Evolutionary conservation across 2,329 filamentous ascomycete genomes (phyloP), one percentile per base, ranked within the genome.

Genomic region (Stachybotrys chlorohalonatus): DNA sequence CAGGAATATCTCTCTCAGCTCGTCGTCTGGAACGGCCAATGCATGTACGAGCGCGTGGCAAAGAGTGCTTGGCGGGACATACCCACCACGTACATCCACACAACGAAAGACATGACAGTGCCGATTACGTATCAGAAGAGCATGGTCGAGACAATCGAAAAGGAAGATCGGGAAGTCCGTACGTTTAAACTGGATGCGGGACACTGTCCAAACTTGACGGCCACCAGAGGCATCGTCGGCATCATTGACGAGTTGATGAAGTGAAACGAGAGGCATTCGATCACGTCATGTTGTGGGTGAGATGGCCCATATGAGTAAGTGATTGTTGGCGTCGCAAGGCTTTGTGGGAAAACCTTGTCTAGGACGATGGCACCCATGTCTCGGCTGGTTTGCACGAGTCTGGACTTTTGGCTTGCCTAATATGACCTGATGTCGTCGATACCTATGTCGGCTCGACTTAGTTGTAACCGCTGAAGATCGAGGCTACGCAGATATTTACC

Each of bases 191-290:
- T 52, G 4, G 13, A 6, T 45, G 31, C 49, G 15, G 53, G 53
- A 31, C 53, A 54, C 31, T 54, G 47, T 32, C 53, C 53, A 5
- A 47, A 54, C 17, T 31, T 54, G 17, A 54, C 53, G n/a, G 53
- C 53, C 48, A 47, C 36, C 6, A 16, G 50, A 30, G 53, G 42
- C 13, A 5, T 54, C 11, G 53, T 51, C 32, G 13, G 51, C 6
- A 31, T 54, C 30, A 51, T 54, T 47, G n/a, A 36, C 2, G 50
- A 47, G 32, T 16, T 6, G 11, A 46, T 47, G n/a, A 8, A 24
- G 17, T 47, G 46, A 47, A n/a, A 3, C n/a, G 5, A n/a, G 5
- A 42, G 36, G 36, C 36, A 42, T 42, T 3, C 13, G 9, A 42
- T 13, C 8, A 42, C 8, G 6, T 42, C 24, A 24, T 24, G 24